phyloP scores from a whole-genome alignment of 2,329 filamentous ascomycete genomes.

The Pseudogymnoascus sp. region DNA sequence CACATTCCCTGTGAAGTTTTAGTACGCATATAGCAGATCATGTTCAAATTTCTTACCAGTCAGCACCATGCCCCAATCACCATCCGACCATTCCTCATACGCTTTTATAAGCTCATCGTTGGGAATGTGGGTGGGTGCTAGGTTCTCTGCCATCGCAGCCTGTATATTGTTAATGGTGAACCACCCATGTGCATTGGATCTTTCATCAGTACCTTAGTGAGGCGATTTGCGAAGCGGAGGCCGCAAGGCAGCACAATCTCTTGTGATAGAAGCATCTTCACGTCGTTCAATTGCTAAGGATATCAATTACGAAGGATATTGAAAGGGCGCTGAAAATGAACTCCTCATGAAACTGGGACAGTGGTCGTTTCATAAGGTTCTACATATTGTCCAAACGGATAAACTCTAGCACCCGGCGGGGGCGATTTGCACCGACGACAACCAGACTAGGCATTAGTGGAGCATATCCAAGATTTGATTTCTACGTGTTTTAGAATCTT shows the following conservation, averaged over 20 bases:
- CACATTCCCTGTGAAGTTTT: neutral
- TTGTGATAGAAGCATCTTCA: neutral
- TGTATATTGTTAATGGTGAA: conserved; percentile 23
- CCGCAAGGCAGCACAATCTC: conserved; percentile 39
- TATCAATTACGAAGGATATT: neutral
- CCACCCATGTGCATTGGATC: neutral
- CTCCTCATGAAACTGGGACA: neutral
- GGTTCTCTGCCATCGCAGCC: conserved; percentile 41
- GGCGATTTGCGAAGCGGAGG: conserved; percentile 45
- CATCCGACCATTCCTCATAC: conserved; percentile 45
- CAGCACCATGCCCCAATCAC: conserved; percentile 44
- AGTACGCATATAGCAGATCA: neutral
- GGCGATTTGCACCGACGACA: neutral
- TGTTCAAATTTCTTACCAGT: conserved; percentile 29
- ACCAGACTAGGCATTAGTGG: neutral
- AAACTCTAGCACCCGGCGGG: neutral
- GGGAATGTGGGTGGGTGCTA: conserved; percentile 36
- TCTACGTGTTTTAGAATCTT: neutral
- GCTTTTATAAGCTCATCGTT: conserved; percentile 33
- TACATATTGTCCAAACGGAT: neutral
- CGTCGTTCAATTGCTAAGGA: neutral
- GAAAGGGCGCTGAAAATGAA: neutral
- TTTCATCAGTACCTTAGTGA: conserved; percentile 31
- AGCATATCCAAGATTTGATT: conserved; percentile 2
- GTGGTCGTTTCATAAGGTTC: neutral